A percentile compares a stretch with the other conserved stretches of the same genome.
phyloP scores from a whole-genome alignment of 176 grass and related monocot genomes.

The Tillandsia fasciculata region DNA sequence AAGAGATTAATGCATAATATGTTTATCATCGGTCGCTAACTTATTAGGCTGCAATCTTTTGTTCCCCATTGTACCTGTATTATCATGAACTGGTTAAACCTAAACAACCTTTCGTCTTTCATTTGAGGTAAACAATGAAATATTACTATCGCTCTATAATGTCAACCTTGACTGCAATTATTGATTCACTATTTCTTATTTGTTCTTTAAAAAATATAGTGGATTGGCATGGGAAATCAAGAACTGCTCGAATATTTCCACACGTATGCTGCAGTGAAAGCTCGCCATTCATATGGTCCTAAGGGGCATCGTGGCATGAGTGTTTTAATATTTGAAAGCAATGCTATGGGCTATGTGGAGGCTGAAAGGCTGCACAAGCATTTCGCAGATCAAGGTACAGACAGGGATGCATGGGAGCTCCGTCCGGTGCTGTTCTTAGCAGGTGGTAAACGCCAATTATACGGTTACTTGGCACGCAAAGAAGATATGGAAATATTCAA shows the following conservation, averaged over 20 bases:
- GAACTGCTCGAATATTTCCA: conserved; percentile 78
- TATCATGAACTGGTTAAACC: too few relatives aligned
- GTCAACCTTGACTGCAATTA: not conserved
- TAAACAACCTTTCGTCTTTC: too few relatives aligned
- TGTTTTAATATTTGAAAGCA: conserved; percentile 72
- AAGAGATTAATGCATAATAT: too few relatives aligned
- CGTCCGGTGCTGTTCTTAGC: conserved; percentile 33
- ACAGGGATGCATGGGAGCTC: conserved; percentile 48
- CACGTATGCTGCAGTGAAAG: conserved; percentile 58
- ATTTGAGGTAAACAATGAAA: too few relatives aligned
- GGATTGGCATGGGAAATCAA: conserved; percentile 82
- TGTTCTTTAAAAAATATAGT: conserved; percentile 30
- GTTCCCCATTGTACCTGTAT: too few relatives aligned
- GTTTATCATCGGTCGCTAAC: too few relatives aligned
- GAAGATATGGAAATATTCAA: conserved; percentile 82
- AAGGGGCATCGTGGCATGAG: conserved; percentile 78
- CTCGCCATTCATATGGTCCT: conserved; percentile 81
- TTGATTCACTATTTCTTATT: conserved; percentile 18
- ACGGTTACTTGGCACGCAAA: conserved; percentile 69
- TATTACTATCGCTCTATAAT: not conserved
- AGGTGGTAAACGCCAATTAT: conserved; percentile 69
- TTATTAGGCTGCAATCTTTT: too few relatives aligned
- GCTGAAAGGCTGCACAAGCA: conserved; percentile 72
- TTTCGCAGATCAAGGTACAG: conserved; percentile 58
- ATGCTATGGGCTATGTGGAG: conserved; percentile 62